phyloP scores from a whole-genome alignment of 306 rosid species.

The Cucumis sativus region DNA sequence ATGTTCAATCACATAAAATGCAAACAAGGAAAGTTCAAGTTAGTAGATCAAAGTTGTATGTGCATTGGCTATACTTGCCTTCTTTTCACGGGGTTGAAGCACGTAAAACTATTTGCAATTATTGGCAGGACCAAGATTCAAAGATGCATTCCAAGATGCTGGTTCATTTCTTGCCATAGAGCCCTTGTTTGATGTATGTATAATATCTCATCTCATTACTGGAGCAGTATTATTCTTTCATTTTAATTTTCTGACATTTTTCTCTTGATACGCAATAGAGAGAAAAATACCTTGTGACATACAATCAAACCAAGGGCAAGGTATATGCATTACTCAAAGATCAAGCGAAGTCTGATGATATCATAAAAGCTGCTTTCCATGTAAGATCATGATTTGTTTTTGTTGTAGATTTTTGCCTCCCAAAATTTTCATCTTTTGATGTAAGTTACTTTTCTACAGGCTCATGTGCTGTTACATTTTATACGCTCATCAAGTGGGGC shows the following conservation, averaged over 20 bases:
- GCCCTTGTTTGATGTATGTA: constrained; percentile 66
- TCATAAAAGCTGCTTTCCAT: constrained; percentile 88
- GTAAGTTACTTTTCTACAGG: constrained; percentile 39
- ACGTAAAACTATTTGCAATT: constrained; percentile 5
- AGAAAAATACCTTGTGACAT: constrained; percentile 80
- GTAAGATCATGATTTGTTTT: constrained; percentile 40
- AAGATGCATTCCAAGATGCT: constrained; percentile 97
- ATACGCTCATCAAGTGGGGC: constrained; percentile 32
- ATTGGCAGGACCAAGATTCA: constrained; percentile 70
- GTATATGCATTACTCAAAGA: constrained; percentile 91
- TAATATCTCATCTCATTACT: background rate
- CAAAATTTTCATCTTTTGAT: constrained; percentile 7
- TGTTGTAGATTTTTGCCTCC: background rate
- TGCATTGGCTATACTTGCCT: constrained; percentile 13
- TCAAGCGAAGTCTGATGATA: constrained; percentile 93
- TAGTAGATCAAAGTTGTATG: background rate
- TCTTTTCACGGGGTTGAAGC: constrained; percentile 10
- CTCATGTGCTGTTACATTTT: constrained; percentile 77
- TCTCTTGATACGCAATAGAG: constrained; percentile 37
- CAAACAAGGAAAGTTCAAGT: background rate
- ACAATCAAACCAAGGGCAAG: constrained; percentile 64
- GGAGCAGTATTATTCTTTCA: background rate
- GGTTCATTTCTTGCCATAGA: constrained; percentile 63
- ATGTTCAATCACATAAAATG: background rate
- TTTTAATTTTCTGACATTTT: constrained; percentile 4